These are phyloP conservation scores for Lithohypha guttulata DNA, from an alignment of 2,329 filamentous ascomycete genomes.

Conservation along the genomic window DNA sequence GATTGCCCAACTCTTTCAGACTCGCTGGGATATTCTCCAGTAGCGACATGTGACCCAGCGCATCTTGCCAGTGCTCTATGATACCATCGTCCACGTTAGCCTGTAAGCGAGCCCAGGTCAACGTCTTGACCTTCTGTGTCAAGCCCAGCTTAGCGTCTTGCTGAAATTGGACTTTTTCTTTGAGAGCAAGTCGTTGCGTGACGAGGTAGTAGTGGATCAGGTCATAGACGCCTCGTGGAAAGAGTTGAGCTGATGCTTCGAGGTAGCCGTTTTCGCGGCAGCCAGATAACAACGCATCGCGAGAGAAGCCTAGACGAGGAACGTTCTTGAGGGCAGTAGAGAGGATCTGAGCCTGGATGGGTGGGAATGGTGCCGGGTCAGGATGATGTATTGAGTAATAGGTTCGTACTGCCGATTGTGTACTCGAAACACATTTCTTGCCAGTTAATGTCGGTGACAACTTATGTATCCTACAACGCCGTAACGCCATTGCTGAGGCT, in stretches of 20 bases:
- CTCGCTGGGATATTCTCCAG: slow-evolving; percentile 66
- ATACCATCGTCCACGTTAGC: slow-evolving; percentile 54
- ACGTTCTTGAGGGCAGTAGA: slow-evolving; percentile 69
- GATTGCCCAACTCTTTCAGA: slow-evolving; percentile 63
- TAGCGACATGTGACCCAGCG: slow-evolving; percentile 81
- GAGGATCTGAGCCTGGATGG: slow-evolving; percentile 65
- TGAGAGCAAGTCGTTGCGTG: slow-evolving; percentile 52
- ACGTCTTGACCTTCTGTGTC: slow-evolving; percentile 53
- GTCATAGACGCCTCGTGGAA: slow-evolving; percentile 69
- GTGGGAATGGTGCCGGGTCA: slow-evolving; percentile 51
- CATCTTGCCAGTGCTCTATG: slow-evolving; percentile 78
- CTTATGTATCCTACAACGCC: too few species aligned
- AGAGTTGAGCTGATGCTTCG: slow-evolving; percentile 72
- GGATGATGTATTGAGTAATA: slow-evolving; percentile 71
- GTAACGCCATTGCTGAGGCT: too few species aligned
- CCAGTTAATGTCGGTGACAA: too few species aligned
- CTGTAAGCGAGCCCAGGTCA: slow-evolving; percentile 67
- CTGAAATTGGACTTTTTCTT: slow-evolving; percentile 32
- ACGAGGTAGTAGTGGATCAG: slow-evolving; percentile 70
- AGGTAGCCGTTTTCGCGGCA: slow-evolving; percentile 76
- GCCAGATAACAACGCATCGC: slow-evolving; percentile 60
- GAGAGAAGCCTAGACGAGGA: slow-evolving; percentile 71
- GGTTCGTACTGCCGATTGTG: slow-evolving; percentile 11
- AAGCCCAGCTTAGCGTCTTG: slow-evolving; percentile 32
- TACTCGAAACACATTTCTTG: too few species aligned